Evolutionary conservation across 176 grass and related monocot genomes (phyloP).

Genomic region (Avena sativa): DNA sequence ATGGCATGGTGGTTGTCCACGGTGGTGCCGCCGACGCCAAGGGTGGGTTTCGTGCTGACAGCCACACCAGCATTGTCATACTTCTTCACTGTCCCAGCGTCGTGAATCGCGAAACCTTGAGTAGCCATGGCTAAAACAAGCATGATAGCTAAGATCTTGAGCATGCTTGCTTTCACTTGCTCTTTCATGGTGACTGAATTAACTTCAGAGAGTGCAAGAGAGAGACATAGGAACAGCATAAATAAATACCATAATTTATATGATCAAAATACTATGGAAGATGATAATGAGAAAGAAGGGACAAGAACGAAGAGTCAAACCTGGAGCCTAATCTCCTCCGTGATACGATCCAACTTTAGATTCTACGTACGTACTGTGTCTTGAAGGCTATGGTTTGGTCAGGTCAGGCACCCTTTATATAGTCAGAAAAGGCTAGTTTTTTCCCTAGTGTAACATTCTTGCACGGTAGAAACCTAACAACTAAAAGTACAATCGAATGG

Average conservation of each 20-base stretch:
- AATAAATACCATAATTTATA: neutral
- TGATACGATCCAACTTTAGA: neutral
- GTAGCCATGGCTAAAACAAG: conserved; percentile 12
- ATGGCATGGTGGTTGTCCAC: conserved; percentile 65
- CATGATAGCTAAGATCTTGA: conserved; percentile 19
- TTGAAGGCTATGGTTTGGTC: conserved; percentile 27
- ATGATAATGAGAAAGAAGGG: neutral
- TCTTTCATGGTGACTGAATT: neutral
- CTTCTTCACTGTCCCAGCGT: neutral
- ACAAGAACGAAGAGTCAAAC: conserved; percentile 15
- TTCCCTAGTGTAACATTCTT: conserved; percentile 3
- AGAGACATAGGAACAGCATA: neutral
- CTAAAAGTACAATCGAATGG: neutral
- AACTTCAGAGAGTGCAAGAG: neutral
- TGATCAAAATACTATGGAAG: neutral
- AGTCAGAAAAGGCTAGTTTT: conserved; percentile 19
- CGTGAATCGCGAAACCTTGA: neutral
- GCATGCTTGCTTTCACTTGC: neutral
- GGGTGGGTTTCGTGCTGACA: neutral
- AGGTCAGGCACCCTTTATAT: conserved; percentile 48
- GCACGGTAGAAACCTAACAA: conserved; percentile 1
- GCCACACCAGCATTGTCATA: neutral
- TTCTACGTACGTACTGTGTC: conserved; percentile 37
- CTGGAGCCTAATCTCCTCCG: conserved; percentile 6
- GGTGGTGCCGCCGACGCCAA: conserved; percentile 9